Conservation (phyloP, 2,329 filamentous ascomycete species). For the Davidsoniella australis region DNA sequence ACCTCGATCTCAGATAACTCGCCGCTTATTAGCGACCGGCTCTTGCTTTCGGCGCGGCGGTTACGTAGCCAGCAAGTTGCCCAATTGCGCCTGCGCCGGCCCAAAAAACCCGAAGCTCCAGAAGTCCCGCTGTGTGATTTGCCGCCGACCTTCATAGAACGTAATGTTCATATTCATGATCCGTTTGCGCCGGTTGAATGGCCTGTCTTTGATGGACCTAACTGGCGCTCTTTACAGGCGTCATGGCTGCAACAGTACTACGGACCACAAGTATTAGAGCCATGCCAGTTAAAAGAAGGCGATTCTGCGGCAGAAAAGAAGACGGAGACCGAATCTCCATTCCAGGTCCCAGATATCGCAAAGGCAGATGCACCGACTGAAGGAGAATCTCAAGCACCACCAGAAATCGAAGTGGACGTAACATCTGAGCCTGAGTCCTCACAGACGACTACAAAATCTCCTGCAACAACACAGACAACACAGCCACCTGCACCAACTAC, state of each 20-base stretch:
- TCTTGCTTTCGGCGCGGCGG: no score
- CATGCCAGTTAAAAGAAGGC: no score
- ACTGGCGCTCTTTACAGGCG: constrained; percentile 11
- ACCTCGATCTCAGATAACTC: no score
- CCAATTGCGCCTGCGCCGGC: no score
- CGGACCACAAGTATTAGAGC: constrained; percentile 1
- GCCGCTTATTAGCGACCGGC: no score
- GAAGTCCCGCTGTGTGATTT: constrained; percentile 2
- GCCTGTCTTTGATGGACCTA: constrained; percentile 10
- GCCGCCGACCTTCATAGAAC: constrained; percentile 1
- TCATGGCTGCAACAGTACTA: constrained; percentile 12
- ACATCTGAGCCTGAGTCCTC: neutral
- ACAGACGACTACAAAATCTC: neutral
- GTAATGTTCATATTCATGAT: constrained; percentile 10
- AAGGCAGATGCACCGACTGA: no score
- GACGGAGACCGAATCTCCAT: no score
- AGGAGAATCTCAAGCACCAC: no score
- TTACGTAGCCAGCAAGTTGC: no score
- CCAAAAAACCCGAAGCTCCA: no score
- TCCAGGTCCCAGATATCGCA: no score
- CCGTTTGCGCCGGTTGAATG: constrained; percentile 10
- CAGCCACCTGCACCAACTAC: neutral
- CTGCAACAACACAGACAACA: neutral
- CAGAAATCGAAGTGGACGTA: neutral
- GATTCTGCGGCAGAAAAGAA: no score